A percentile compares a stretch with the other conserved stretches of the same genome.
Conservation (phyloP, 768 basidiomycete species). For the Termitomyces sp. region DNA sequence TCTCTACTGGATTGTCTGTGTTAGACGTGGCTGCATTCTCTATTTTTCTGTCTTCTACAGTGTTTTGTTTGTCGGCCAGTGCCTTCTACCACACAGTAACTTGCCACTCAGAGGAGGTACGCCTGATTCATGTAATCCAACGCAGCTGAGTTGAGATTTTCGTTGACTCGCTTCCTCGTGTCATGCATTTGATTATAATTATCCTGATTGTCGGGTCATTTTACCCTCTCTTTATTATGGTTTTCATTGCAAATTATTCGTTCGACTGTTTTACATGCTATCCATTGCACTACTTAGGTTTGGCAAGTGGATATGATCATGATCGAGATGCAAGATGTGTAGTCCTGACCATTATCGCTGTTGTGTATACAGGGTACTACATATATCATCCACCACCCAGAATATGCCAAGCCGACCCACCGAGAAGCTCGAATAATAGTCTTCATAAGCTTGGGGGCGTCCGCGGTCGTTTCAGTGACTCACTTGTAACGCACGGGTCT, state of each 20-base stretch:
- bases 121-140: slow-evolving; percentile 14
- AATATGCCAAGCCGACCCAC: slow-evolving; percentile 71
- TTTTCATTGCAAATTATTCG: slow-evolving; percentile 59
- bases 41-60: slow-evolving; percentile 65
- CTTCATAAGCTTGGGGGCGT: slow-evolving; percentile 75
- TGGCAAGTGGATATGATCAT: slow-evolving; percentile 41
- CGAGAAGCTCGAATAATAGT: slow-evolving; percentile 71
- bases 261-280: slow-evolving; percentile 50
- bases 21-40: slow-evolving; percentile 53
- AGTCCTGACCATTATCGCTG: slow-evolving; percentile 6
- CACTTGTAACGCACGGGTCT: slow-evolving; percentile 62
- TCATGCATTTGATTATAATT: slow-evolving; percentile 72
- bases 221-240: slow-evolving; percentile 70
- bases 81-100: slow-evolving; percentile 67
- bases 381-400: slow-evolving; percentile 74
- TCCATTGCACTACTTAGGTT: slow-evolving; percentile 47
- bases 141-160: slow-evolving; percentile 1
- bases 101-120: slow-evolving; percentile 69
- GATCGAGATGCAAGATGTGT: slow-evolving; percentile 9
- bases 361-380: slow-evolving; percentile 43
- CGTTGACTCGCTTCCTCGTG: slow-evolving; percentile 35
- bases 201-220: slow-evolving; percentile 76
- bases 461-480: slow-evolving; percentile 59
- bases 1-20: slow-evolving; percentile 58
- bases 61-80: slow-evolving; percentile 69